A percentile compares a stretch with the other conserved stretches of the same genome.
Evolutionary conservation across 345 rosid species (phyloP).

Genomic region (Citrus mangshanensis): DNA sequence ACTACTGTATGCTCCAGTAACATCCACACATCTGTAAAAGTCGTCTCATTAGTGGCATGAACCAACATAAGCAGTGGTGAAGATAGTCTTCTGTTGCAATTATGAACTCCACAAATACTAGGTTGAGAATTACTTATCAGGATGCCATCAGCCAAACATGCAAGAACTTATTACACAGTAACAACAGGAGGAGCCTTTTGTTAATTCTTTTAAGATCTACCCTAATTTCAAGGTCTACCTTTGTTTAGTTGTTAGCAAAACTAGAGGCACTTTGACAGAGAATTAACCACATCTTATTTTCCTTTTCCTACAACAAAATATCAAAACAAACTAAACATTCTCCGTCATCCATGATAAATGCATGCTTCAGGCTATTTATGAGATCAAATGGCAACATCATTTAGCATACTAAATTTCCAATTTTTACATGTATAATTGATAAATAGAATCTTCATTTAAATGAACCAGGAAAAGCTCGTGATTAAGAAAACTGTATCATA

Average conservation of each 20-base stretch:
- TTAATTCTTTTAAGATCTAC: background rate
- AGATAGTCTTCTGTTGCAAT: constrained; percentile 1
- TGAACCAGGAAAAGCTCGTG: background rate
- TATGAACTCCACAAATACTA: background rate
- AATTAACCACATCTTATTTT: background rate
- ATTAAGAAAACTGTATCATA: background rate
- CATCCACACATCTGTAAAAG: constrained; percentile 84
- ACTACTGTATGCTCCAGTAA: constrained; percentile 94
- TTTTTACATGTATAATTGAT: background rate
- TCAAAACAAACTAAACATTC: background rate
- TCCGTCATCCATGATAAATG: background rate
- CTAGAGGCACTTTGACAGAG: background rate
- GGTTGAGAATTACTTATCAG: constrained; percentile 7
- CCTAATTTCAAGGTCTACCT: background rate
- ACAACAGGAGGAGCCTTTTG: background rate
- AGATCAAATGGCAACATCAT: background rate
- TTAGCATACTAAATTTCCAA: background rate
- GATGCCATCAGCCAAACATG: background rate
- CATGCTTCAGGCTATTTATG: background rate
- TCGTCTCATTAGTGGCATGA: constrained; percentile 19
- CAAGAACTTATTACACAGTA: background rate
- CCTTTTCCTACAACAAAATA: background rate
- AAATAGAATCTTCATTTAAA: background rate
- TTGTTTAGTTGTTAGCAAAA: background rate
- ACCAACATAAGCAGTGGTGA: background rate